These are phyloP conservation scores for Dentipellis sp. DNA, from an alignment of 768 basidiomycete species.

Conservation along the genomic window DNA sequence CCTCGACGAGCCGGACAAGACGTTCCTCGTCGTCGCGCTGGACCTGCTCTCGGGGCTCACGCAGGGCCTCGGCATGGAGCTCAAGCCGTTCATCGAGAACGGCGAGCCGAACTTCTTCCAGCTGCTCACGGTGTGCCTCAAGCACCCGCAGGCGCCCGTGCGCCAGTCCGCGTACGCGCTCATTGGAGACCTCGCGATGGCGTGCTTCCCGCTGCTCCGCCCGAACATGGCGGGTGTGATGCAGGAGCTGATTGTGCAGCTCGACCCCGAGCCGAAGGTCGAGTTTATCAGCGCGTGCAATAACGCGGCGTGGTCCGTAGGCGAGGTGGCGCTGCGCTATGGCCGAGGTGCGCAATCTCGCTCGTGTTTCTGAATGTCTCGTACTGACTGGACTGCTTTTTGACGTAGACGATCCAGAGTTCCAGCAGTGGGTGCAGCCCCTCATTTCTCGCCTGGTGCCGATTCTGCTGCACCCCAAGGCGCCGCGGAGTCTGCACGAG, in stretches of 20 bases:
- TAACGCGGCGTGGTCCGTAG: conserved; percentile 99
- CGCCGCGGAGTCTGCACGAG: conserved; percentile 90
- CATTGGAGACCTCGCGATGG: conserved; percentile 96
- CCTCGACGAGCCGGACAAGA: conserved; percentile 90
- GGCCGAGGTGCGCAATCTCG: conserved; percentile 50
- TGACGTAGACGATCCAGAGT: conserved; percentile 63
- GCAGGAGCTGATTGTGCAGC: conserved; percentile 80
- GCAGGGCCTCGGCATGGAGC: conserved; percentile 77
- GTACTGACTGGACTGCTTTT: neutral
- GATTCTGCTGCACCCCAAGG: conserved; percentile 86
- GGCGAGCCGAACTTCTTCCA: conserved; percentile 72
- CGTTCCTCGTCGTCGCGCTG: conserved; percentile 96
- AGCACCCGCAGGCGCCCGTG: conserved; percentile 93
- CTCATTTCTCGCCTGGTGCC: conserved; percentile 86
- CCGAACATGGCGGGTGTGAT: conserved; percentile 85
- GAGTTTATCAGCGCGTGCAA: conserved; percentile 97
- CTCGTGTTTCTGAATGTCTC: neutral
- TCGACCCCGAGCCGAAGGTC: conserved; percentile 86
- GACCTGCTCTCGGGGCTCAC: conserved; percentile 93
- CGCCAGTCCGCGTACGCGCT: conserved; percentile 97
- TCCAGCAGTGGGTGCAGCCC: conserved; percentile 85
- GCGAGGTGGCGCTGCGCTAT: conserved; percentile 92
- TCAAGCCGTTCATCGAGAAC: conserved; percentile 62
- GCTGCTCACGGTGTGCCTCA: conserved; percentile 81
- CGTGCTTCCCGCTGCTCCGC: conserved; percentile 79